phyloP scores from a whole-genome alignment of 2,329 filamentous ascomycete genomes.

The Neurospora sp. region DNA sequence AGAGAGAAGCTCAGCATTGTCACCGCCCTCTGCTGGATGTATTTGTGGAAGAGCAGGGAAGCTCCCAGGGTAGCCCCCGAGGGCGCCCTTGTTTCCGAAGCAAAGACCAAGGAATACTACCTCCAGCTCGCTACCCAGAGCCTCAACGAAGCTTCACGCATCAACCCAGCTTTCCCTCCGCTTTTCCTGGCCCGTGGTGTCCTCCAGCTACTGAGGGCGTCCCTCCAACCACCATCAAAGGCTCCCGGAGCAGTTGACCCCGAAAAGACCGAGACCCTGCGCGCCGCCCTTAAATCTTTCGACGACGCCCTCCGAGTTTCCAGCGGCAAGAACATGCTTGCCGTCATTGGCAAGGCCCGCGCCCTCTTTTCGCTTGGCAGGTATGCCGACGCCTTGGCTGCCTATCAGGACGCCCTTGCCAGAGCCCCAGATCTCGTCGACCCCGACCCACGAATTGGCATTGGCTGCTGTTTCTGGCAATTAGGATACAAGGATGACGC shows the following conservation, averaged over 20 bases:
- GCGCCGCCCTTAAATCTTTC: constrained; percentile 82
- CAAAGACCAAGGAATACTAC: constrained; percentile 87
- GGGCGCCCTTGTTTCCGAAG: constrained; percentile 54
- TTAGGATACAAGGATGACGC: constrained; percentile 90
- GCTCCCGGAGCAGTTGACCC: constrained; percentile 50
- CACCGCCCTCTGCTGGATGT: constrained; percentile 81
- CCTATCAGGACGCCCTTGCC: constrained; percentile 78
- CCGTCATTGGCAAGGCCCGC: constrained; percentile 79
- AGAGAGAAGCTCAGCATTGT: constrained; percentile 81
- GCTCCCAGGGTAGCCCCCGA: constrained; percentile 56
- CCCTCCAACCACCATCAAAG: constrained; percentile 67
- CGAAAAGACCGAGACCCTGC: constrained; percentile 69
- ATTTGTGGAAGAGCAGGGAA: constrained; percentile 79
- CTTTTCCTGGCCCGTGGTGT: constrained; percentile 87
- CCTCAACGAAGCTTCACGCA: constrained; percentile 87
- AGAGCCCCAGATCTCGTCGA: constrained; percentile 83
- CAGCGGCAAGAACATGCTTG: constrained; percentile 80
- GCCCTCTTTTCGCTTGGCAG: constrained; percentile 79
- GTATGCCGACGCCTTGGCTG: constrained; percentile 70
- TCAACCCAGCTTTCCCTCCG: constrained; percentile 86
- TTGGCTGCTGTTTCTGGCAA: constrained; percentile 96
- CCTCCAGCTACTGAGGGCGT: constrained; percentile 77
- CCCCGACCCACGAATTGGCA: constrained; percentile 89
- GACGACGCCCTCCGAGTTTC: constrained; percentile 86
- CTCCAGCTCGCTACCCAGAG: constrained; percentile 82